A percentile compares a stretch with the other conserved stretches of the same genome.
These are phyloP conservation scores for Cucurbita pepo DNA, from an alignment of 306 rosid genomes.

Conservation along the genomic window DNA sequence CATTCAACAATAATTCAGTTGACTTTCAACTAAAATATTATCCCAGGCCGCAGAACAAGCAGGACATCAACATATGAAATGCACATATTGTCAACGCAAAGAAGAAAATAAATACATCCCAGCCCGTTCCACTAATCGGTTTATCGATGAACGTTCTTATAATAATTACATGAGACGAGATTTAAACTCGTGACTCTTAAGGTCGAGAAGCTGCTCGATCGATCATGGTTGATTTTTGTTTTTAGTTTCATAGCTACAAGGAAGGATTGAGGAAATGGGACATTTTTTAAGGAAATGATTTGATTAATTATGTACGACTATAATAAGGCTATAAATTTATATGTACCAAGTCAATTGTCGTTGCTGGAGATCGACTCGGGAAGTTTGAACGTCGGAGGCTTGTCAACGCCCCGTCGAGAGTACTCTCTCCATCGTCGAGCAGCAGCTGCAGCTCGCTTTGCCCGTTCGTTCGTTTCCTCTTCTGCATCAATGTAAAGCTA, in stretches of 20 bases:
- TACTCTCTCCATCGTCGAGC: slow-evolving; percentile 96
- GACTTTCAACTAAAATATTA: background rate
- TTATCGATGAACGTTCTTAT: background rate
- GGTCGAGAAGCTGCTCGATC: background rate
- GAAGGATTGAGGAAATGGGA: background rate
- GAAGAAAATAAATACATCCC: background rate
- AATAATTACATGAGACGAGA: background rate
- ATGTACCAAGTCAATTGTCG: slow-evolving; percentile 24
- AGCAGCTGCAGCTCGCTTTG: slow-evolving; percentile 70
- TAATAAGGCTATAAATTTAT: background rate
- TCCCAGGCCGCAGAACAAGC: too few relatives aligned
- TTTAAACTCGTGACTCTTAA: background rate
- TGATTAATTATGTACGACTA: background rate
- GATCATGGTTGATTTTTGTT: background rate
- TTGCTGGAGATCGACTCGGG: slow-evolving; percentile 44
- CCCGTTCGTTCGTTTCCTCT: slow-evolving; percentile 58
- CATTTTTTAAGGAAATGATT: background rate
- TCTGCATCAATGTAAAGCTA: slow-evolving; percentile 28
- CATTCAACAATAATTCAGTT: background rate
- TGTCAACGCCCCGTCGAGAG: slow-evolving; percentile 71
- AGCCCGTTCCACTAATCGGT: background rate
- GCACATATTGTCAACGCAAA: background rate
- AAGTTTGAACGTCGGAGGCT: slow-evolving; percentile 73
- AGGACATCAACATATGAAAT: too few relatives aligned
- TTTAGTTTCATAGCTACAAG: background rate